A percentile compares a stretch with the other conserved stretches of the same genome.
Evolutionary conservation across 140 eudicot species (phyloP).

Genomic region (Anethum foeniculum): DNA sequence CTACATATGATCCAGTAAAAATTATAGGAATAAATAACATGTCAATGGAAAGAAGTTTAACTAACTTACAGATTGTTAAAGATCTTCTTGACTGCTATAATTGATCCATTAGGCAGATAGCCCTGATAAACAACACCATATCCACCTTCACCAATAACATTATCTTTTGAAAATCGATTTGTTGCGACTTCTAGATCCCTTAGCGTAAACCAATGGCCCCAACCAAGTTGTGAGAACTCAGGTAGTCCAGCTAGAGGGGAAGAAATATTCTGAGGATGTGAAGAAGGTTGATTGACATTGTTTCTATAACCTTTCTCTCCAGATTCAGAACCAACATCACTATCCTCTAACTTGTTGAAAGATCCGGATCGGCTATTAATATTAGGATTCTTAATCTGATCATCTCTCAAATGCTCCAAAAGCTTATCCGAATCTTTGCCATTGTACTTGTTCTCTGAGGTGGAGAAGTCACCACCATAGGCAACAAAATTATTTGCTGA

Average conservation of each 20-base stretch:
- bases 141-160: conserved; percentile 95
- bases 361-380: conserved; percentile 53
- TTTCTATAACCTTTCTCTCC: conserved; percentile 35
- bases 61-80: conserved; percentile 75
- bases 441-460: neutral
- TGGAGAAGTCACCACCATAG: conserved; percentile 23
- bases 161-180: conserved; percentile 66
- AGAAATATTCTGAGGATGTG: conserved; percentile 33
- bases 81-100: conserved; percentile 81
- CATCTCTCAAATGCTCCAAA: conserved; percentile 32
- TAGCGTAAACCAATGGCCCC: conserved; percentile 99
- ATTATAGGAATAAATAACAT: neutral
- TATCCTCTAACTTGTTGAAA: conserved; percentile 48
- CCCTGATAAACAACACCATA: conserved; percentile 88
- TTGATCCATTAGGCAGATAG: conserved; percentile 67
- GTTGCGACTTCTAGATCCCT: conserved; percentile 82
- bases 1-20: neutral
- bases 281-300: conserved; percentile 12
- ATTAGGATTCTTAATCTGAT: conserved; percentile 21
- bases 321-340: conserved; percentile 32
- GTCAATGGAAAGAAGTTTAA: neutral
- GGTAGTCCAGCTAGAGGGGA: conserved; percentile 85
- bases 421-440: conserved; percentile 71
- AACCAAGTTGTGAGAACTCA: conserved; percentile 88
- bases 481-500: conserved; percentile 33